A percentile compares a stretch with the other conserved stretches of the same genome.
These are phyloP conservation scores for Coix lacrymajobi DNA, from an alignment of 176 grass and related monocot genomes.

Conservation along the genomic window DNA sequence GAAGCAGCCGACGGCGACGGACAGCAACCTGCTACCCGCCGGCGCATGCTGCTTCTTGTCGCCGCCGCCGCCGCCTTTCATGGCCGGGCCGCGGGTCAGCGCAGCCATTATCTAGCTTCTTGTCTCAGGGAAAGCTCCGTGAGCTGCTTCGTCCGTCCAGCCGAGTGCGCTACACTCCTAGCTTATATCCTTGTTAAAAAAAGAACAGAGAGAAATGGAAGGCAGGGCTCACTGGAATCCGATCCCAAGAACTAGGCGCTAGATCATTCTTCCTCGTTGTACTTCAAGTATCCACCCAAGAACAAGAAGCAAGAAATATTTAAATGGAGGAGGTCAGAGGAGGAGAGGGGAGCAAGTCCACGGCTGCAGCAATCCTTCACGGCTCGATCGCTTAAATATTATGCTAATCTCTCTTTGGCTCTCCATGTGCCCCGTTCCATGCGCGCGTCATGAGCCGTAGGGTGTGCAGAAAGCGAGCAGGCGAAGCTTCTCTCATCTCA, in stretches of 20 bases:
- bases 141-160: background rate
- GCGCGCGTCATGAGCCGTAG: background rate
- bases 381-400: background rate
- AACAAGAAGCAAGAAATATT: background rate
- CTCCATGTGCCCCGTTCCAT: background rate
- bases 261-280: background rate
- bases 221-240: background rate
- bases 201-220: background rate
- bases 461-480: background rate
- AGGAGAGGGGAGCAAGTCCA: background rate
- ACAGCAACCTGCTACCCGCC: background rate
- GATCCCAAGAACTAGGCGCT: background rate
- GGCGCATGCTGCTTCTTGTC: background rate
- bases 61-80: constrained; percentile 30
- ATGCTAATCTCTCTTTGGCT: background rate
- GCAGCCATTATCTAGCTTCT: background rate
- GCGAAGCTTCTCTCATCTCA: background rate
- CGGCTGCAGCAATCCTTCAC: background rate
- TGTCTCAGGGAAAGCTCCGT: background rate
- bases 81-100: background rate
- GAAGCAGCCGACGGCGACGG: constrained; percentile 57
- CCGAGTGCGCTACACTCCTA: no score
- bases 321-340: background rate
- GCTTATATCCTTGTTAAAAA: no score
- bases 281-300: background rate